Base-by-base conservation (phyloP, 257 asterid species). In the Solanum rostratum region DNA sequence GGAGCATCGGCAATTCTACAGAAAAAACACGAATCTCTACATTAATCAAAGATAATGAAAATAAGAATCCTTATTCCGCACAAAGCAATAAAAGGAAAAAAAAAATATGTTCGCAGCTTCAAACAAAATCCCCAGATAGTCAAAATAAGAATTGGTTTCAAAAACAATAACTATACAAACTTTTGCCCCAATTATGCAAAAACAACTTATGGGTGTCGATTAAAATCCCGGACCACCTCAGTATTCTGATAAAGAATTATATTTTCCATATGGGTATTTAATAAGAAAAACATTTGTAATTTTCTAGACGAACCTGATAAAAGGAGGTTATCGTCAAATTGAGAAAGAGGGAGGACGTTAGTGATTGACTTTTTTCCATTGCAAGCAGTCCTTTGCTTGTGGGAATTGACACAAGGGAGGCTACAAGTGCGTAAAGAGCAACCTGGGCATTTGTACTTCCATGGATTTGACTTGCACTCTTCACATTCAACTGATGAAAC, bases 391-490 rank as follows among this genome's bases (percentile, higher is more conserved):
- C 96, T 97, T 81, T 88, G 86, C 88, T 96, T 96, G 92, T 96
- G 99, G 82, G 97, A 89, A 87, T 93, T 94, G 85, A 96, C 97
- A 86, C 99, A 96, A 18, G 92, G 88, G 85, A 96, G 97, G 90
- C 99, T 93, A 80, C 99, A 96, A 10, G 98, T 84, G 79, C 99
- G 98, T 24, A 89, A 30, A 13, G 92, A 91, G 91, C 99, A 96
- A 4, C 95, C 97, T 10, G 98, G 99, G 87, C 99, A 96, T 84
- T 93, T 95, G 93, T 96, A 96, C 86, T 92, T 95, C 53, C 96
- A 94, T 37, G 95, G 86, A 22, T 94, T 91, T 37, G 29, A 41
- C 79, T 70, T 70, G 33, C 80, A 71, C 80, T 71, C 80, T 41
- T 71, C 80, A 71, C 80, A 71, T 19, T 37, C 79, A 37, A 37